phyloP scores from a whole-genome alignment of 306 rosid species.

The Glycyrrhiza uralensis region DNA sequence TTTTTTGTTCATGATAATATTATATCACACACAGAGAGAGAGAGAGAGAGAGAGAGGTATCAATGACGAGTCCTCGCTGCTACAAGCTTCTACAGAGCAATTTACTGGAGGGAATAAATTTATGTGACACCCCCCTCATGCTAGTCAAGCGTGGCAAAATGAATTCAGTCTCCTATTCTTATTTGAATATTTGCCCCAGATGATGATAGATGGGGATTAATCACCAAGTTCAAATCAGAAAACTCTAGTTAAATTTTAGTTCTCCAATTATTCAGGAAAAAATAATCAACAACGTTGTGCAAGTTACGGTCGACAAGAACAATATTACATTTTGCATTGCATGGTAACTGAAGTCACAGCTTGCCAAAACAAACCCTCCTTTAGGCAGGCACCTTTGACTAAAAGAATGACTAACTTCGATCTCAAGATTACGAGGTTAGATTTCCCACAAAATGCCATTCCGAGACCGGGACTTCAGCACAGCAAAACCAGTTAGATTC shows the following conservation, averaged over 20 bases:
- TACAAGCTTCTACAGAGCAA: too few species aligned
- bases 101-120: too few species aligned
- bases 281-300: not conserved
- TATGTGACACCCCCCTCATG: too few species aligned
- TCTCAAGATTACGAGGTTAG: not conserved
- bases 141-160: not conserved
- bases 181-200: not conserved
- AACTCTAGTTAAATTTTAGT: not conserved
- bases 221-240: not conserved
- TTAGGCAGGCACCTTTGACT: not conserved
- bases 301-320: not conserved
- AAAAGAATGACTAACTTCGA: not conserved
- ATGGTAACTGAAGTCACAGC: not conserved
- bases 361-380: not conserved
- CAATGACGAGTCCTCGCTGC: too few species aligned
- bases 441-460: not conserved
- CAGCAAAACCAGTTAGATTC: not conserved
- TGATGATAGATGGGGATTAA: not conserved
- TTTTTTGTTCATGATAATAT: too few species aligned
- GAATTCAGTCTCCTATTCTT: not conserved
- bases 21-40: too few species aligned
- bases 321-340: not conserved
- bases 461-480: not conserved
- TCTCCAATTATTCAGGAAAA: constrained; percentile 11
- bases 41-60: too few species aligned